Percentiles rank a stretch among this genome's conserved stretches.
Conservation (phyloP, 1,284 basidiomycete species). For the Paramarasmius palmivorus region DNA sequence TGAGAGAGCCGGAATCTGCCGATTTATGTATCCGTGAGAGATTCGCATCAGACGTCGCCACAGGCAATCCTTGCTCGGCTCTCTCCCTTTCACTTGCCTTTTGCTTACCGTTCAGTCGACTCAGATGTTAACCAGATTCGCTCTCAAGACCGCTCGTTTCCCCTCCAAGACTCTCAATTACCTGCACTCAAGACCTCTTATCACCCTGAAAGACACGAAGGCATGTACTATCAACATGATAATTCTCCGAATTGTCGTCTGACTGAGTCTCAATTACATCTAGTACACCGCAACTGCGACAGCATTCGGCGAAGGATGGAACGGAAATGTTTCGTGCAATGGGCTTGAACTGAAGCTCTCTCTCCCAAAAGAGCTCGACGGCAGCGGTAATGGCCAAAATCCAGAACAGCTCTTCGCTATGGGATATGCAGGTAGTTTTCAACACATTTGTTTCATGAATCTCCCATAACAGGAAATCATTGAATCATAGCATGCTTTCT, state of each 20-base stretch:
- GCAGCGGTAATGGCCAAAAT: conserved; percentile 40
- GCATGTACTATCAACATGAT: neutral
- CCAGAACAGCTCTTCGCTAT: conserved; percentile 42
- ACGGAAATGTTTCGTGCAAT: conserved; percentile 33
- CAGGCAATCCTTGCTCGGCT: too few relatives aligned
- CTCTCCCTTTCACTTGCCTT: too few relatives aligned
- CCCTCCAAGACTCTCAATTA: neutral
- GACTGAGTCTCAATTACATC: too few relatives aligned
- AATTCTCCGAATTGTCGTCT: neutral
- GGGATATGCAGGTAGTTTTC: conserved; percentile 13
- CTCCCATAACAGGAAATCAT: neutral
- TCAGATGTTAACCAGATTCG: too few relatives aligned
- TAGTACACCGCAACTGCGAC: conserved; percentile 37
- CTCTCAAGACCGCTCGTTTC: conserved; percentile 1
- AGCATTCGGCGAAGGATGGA: conserved; percentile 36
- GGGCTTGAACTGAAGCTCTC: conserved; percentile 36
- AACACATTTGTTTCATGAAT: neutral
- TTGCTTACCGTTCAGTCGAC: conserved; percentile 4
- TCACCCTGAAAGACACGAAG: conserved; percentile 16
- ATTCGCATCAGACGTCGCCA: too few relatives aligned
- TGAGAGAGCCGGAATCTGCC: too few relatives aligned
- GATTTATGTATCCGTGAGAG: too few relatives aligned
- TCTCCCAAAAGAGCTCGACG: conserved; percentile 35
- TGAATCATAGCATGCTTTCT: conserved; percentile 63
- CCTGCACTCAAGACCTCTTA: conserved; percentile 6